These are phyloP conservation scores for Nemania serpens DNA, from an alignment of 2,329 filamentous ascomycete genomes.

Conservation along the genomic window DNA sequence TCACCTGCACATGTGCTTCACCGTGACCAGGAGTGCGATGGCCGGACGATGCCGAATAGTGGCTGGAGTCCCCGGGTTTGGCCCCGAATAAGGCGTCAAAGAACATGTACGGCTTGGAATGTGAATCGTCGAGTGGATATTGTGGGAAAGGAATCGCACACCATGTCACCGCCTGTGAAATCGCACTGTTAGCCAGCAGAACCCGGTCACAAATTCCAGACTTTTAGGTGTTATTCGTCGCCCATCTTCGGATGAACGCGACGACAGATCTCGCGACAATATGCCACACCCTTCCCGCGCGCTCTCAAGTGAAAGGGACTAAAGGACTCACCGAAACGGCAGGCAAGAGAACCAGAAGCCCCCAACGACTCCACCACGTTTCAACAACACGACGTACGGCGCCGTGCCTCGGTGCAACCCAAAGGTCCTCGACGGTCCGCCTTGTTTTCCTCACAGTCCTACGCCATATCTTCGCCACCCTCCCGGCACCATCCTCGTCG, in stretches of 20 bases:
- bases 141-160: constrained; percentile 69
- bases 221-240: no score
- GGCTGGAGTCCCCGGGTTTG: background rate
- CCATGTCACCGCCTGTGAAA: constrained; percentile 62
- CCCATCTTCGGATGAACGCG: no score
- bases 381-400: constrained; percentile 63
- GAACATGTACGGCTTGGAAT: constrained; percentile 32
- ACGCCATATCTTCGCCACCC: constrained; percentile 38
- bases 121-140: constrained; percentile 57
- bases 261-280: no score
- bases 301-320: background rate
- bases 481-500: constrained; percentile 38
- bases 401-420: constrained; percentile 63
- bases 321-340: constrained; percentile 58
- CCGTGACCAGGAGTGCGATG: constrained; percentile 65
- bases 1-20: constrained; percentile 64
- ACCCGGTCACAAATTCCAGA: background rate
- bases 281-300: background rate
- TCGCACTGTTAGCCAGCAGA: constrained; percentile 11
- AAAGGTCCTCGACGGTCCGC: constrained; percentile 55
- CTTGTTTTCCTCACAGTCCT: constrained; percentile 42
- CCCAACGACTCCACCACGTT: constrained; percentile 67
- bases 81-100: constrained; percentile 8
- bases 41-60: constrained; percentile 33
- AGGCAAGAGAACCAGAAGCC: constrained; percentile 63